Conservation (phyloP, 441 rosid genomes). For the Jatropha podagrica region DNA sequence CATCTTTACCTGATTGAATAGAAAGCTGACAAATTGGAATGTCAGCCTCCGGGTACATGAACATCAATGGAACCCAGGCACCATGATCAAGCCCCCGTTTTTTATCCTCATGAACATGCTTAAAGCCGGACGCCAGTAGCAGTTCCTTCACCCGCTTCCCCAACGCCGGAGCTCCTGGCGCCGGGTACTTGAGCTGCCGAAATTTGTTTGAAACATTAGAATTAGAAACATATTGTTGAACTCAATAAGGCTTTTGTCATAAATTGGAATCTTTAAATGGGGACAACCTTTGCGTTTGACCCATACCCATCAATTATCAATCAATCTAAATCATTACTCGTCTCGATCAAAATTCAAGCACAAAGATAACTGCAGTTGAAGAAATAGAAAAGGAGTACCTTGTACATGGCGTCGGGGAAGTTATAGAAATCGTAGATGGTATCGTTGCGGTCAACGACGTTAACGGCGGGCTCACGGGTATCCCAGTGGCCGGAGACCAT, state of each 20-base stretch:
- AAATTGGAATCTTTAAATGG: background rate
- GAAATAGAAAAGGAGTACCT: slow-evolving; percentile 36
- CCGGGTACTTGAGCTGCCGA: slow-evolving; percentile 71
- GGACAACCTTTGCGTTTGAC: background rate
- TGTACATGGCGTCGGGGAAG: slow-evolving; percentile 73
- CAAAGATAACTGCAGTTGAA: background rate
- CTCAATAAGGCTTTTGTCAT: background rate
- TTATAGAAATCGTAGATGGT: slow-evolving; percentile 76
- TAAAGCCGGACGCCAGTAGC: slow-evolving; percentile 49
- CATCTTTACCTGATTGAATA: slow-evolving; percentile 58
- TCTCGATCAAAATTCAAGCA: background rate
- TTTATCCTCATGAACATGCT: slow-evolving; percentile 57
- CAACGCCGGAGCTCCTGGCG: slow-evolving; percentile 86
- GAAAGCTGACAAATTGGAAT: slow-evolving; percentile 89
- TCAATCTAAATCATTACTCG: background rate
- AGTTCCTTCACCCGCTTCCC: slow-evolving; percentile 77
- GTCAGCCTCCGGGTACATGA: slow-evolving; percentile 91
- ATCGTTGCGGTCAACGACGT: slow-evolving; percentile 49
- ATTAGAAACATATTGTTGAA: no score
- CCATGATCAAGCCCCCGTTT: slow-evolving; percentile 90
- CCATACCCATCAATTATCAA: background rate
- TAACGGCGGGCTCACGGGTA: slow-evolving; percentile 66
- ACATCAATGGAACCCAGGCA: slow-evolving; percentile 91
- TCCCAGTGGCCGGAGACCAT: slow-evolving; percentile 91
- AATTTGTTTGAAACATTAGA: no score